phyloP scores from a whole-genome alignment of 495 filamentous ascomycete species.

The Neurospora tetrasperma region DNA sequence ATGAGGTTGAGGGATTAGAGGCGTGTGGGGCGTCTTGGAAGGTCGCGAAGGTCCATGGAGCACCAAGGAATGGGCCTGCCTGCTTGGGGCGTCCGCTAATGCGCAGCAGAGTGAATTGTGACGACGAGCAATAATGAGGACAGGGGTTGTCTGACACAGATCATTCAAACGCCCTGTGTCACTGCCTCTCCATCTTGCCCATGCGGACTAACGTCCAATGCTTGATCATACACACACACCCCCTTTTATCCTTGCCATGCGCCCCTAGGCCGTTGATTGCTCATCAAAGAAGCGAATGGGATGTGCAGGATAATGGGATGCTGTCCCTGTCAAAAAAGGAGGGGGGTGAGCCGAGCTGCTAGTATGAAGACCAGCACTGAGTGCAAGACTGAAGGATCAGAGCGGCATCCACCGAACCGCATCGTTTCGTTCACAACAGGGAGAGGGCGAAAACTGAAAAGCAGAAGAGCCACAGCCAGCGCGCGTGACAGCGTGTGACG shows the following conservation, averaged over 20 bases:
- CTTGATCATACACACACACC: conserved; percentile 8
- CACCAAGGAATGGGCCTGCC: conserved; percentile 14
- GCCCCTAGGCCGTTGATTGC: not conserved
- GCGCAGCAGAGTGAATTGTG: conserved; percentile 22
- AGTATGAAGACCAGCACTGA: not conserved
- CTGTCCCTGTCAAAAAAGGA: conserved; percentile 1
- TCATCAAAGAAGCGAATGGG: not conserved
- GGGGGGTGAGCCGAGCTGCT: conserved; percentile 5
- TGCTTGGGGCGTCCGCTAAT: conserved; percentile 21
- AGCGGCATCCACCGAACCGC: not conserved
- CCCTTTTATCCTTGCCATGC: conserved; percentile 4
- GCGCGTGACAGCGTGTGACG: not conserved
- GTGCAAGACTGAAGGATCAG: not conserved
- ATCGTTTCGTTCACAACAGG: conserved; percentile 3
- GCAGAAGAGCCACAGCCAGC: not conserved
- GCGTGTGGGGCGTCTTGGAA: conserved; percentile 5
- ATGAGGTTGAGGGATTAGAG: conserved; percentile 9
- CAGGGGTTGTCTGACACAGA: conserved; percentile 26
- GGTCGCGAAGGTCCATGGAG: conserved; percentile 1
- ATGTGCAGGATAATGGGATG: not conserved
- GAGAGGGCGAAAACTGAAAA: not conserved
- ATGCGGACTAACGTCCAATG: conserved; percentile 7
- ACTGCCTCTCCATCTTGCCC: conserved; percentile 12
- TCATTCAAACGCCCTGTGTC: conserved; percentile 26
- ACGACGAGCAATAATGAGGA: conserved; percentile 22